These are phyloP conservation scores for Aquilaria malaccensis DNA, from an alignment of 345 rosid genomes.

Conservation along the genomic window DNA sequence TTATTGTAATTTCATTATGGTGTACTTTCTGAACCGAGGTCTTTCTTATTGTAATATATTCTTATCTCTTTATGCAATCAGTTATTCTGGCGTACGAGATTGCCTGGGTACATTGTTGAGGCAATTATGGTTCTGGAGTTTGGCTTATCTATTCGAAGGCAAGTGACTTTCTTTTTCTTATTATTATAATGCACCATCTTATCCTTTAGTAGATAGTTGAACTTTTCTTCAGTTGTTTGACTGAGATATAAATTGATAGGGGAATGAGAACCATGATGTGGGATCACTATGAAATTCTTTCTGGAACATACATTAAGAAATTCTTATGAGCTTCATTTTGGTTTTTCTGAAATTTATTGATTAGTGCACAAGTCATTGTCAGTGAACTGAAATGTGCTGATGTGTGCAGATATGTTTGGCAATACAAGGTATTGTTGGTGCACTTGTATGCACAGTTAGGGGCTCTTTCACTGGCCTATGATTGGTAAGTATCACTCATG, in stretches of 20 bases:
- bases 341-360: not conserved
- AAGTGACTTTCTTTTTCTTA: constrained; percentile 16
- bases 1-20: too few relatives aligned
- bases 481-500: constrained; percentile 39
- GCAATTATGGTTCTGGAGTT: constrained; percentile 92
- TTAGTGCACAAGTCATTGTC: too few relatives aligned
- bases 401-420: constrained; percentile 73
- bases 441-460: constrained; percentile 88
- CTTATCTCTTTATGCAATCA: constrained; percentile 22
- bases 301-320: not conserved
- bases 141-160: constrained; percentile 81
- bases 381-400: constrained; percentile 3
- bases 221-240: not conserved
- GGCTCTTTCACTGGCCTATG: constrained; percentile 64
- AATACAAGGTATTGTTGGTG: constrained; percentile 81
- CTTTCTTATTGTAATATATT: not conserved
- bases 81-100: constrained; percentile 75
- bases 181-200: constrained; percentile 1
- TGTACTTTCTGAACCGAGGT: too few relatives aligned
- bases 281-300: too few relatives aligned
- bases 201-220: not conserved
- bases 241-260: constrained; percentile 1
- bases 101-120: constrained; percentile 74
- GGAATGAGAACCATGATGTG: not conserved
- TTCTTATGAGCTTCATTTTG: not conserved